Evolutionary conservation across 306 rosid species (phyloP).

Genomic region (Ochetophila trinervis): DNA sequence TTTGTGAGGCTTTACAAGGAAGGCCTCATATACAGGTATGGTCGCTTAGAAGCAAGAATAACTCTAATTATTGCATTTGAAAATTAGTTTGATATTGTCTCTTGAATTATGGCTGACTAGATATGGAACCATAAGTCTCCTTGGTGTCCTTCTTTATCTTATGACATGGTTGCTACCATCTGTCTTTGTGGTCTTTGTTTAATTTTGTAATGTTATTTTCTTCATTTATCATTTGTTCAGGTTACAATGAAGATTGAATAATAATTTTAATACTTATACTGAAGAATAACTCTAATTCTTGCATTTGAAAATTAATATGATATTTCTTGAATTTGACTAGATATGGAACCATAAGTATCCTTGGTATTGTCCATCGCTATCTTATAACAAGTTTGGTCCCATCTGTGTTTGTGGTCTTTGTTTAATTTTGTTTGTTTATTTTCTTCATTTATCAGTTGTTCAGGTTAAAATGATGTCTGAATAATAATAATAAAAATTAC

Average conservation of each 20-base stretch:
- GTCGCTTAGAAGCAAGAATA: conserved; percentile 12
- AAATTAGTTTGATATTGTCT: too few species aligned
- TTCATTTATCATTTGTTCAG: not conserved
- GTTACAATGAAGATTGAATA: not conserved
- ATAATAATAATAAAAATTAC: conserved; percentile 3
- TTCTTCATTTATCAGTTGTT: not conserved
- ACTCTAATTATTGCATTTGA: not conserved
- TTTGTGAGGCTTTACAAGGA: conserved; percentile 73
- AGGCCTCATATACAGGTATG: conserved; percentile 82
- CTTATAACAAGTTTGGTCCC: not conserved
- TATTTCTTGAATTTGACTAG: not conserved
- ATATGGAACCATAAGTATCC: not conserved
- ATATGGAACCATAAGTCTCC: not conserved
- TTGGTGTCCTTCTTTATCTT: not conserved
- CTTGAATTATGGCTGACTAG: not conserved
- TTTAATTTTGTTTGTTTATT: not conserved
- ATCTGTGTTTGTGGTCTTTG: not conserved
- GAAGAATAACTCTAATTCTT: not conserved
- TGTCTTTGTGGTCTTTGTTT: not conserved
- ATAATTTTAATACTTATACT: too few species aligned
- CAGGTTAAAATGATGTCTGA: not conserved
- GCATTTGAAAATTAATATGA: not conserved
- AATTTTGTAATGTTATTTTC: not conserved
- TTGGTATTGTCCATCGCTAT: not conserved
- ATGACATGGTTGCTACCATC: not conserved